A percentile compares a stretch with the other conserved stretches of the same genome.
These are phyloP conservation scores for Clarkia xantiana DNA, from an alignment of 345 rosid genomes.

Conservation along the genomic window DNA sequence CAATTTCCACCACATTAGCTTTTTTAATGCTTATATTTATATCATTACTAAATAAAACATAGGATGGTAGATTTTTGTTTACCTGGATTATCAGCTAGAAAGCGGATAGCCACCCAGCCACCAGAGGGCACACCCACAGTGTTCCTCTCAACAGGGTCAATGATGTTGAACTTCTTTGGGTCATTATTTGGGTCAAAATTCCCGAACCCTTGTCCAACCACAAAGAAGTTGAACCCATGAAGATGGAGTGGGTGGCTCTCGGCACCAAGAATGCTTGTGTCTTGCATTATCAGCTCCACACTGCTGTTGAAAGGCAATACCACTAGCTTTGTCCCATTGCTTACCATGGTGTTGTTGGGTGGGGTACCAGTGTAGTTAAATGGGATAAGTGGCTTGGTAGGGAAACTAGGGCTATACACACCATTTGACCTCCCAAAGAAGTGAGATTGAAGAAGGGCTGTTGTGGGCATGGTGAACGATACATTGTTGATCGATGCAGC, in stretches of 20 bases:
- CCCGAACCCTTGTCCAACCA: slow-evolving; percentile 62
- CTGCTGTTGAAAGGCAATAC: slow-evolving; percentile 43
- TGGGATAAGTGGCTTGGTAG: slow-evolving; percentile 21
- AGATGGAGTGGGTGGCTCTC: slow-evolving; percentile 73
- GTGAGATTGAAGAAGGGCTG: slow-evolving; percentile 54
- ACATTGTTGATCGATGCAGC: slow-evolving; percentile 49
- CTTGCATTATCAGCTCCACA: slow-evolving; percentile 55
- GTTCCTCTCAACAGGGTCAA: slow-evolving; percentile 48
- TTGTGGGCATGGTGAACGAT: slow-evolving; percentile 44
- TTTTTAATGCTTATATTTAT: background rate
- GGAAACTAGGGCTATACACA: slow-evolving; percentile 34
- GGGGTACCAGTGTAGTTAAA: slow-evolving; percentile 41
- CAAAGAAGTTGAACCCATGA: slow-evolving; percentile 66
- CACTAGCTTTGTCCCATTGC: slow-evolving; percentile 43
- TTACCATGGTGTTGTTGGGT: slow-evolving; percentile 48
- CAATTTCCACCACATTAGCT: background rate
- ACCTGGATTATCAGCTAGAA: slow-evolving; percentile 68
- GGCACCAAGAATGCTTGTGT: slow-evolving; percentile 53
- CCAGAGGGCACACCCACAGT: slow-evolving; percentile 54
- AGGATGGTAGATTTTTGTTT: background rate
- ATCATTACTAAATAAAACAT: background rate
- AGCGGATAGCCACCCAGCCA: slow-evolving; percentile 61
- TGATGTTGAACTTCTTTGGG: slow-evolving; percentile 41
- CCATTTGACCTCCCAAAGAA: slow-evolving; percentile 32
- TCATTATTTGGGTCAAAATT: slow-evolving; percentile 36